Evolutionary conservation across 768 basidiomycete species (phyloP), one percentile per base, ranked within the genome.

Genomic region (Crassisporium funariophilum): DNA sequence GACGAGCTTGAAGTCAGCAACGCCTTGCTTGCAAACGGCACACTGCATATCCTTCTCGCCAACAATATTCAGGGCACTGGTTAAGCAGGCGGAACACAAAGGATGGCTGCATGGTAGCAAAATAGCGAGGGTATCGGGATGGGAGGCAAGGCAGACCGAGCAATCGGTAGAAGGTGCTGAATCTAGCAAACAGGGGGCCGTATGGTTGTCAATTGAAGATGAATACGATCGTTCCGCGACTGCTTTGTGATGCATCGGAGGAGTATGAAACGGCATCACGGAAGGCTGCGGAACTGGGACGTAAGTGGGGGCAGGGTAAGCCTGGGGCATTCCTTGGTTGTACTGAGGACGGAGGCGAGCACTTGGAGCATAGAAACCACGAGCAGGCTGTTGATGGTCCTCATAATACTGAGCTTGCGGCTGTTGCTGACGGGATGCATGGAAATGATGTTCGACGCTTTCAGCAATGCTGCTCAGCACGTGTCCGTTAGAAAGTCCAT

Each of bases 41-140:
- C 91, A 93, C 49, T 84, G 79, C 79, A 92, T 88, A 47, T 88
- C 86, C 61, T 91, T 92, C 65, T 93, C 90, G 5, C 90, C 90
- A 13, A 91, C 91, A 41, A 92, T 92, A 55, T 93, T 93, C 41
- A 93, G 73, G 6, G 88, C 87, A 41, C 88, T 90, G 1, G 91
- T 93, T 45, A 93, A 74, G 59, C 91, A 93, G 8, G 77, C 76
- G 2, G 88, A 86, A 61, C 91, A 93, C 1, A 92, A 71, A 1
- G 84, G 76, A 62, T 93, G 91, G 5, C 69, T 61, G 65, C 91
- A 93, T 0, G 91, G 90, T 17, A 79, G 75, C 15, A 93, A 76
- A 50, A 88, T 72, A 1, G 84, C 89, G 27, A 89, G 71, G 56
- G 69, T 68, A 22, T 63, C 47, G 10, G 70, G 70, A 21, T 64